Conservation (phyloP, 1,139 yeast genomes). For the Candida neerlandica region DNA sequence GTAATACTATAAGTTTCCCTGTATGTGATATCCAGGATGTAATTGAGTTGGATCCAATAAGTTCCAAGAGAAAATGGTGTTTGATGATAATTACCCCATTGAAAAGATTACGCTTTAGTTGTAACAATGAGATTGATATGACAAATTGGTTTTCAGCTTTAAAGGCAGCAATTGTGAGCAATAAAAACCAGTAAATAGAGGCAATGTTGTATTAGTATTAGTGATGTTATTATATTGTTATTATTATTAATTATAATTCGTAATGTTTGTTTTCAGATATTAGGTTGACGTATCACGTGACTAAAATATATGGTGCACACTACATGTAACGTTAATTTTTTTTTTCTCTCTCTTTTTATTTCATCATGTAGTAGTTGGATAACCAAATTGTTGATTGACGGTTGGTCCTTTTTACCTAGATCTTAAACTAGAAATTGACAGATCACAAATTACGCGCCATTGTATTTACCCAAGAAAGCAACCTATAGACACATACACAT, state of each 20-base stretch:
- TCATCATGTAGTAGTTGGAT: too few relatives aligned
- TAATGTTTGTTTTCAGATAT: too few relatives aligned
- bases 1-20: conserved; percentile 20
- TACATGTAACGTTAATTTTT: background rate
- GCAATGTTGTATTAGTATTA: background rate
- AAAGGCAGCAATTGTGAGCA: conserved; percentile 22
- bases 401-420: too few relatives aligned
- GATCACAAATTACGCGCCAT: too few relatives aligned
- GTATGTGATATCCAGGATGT: conserved; percentile 50
- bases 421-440: too few relatives aligned
- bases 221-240: too few relatives aligned
- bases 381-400: too few relatives aligned
- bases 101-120: conserved; percentile 49
- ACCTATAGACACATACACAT: background rate
- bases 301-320: too few relatives aligned
- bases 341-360: too few relatives aligned
- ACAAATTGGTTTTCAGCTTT: conserved; percentile 53
- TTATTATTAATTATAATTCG: too few relatives aligned
- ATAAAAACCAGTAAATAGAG: background rate
- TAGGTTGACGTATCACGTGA: too few relatives aligned
- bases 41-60: conserved; percentile 46
- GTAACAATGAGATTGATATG: conserved; percentile 48
- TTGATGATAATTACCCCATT: conserved; percentile 50
- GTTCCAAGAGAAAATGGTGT: conserved; percentile 36
- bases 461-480: too few relatives aligned